Percentiles rank a stretch among this genome's conserved stretches.
Evolutionary conservation across 169 alveolate genomes (phyloP).

Genomic region (Gregarina niphandrodes): DNA sequence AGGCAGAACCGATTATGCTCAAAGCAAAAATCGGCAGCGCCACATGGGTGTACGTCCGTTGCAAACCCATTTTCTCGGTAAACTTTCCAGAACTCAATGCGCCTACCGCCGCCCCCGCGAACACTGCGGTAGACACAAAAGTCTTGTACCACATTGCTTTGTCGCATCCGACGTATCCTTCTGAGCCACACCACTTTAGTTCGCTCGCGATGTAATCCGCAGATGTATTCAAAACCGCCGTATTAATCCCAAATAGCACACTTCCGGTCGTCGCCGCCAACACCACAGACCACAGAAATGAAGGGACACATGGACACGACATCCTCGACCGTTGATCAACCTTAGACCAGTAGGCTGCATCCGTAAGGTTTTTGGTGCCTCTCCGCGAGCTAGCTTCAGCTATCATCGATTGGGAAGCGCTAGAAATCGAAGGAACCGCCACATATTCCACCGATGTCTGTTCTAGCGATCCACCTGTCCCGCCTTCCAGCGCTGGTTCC

Average conservation of each 20-base stretch:
- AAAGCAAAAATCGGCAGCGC: constrained; percentile 5
- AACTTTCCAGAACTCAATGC: constrained; percentile 11
- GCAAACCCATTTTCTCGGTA: constrained; percentile 5
- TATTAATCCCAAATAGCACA: constrained; percentile 18
- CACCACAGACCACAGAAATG: constrained; percentile 5
- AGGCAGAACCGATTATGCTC: constrained; percentile 12
- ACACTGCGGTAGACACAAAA: constrained; percentile 6
- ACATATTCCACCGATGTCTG: no score
- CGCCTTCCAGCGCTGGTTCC: no score
- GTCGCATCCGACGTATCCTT: constrained; percentile 7
- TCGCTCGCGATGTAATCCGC: constrained; percentile 12
- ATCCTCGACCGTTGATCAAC: no score
- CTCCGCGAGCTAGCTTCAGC: no score
- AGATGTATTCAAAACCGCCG: constrained; percentile 15
- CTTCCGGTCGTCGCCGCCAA: constrained; percentile 11
- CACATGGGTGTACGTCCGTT: constrained; percentile 6
- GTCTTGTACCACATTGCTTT: constrained; percentile 15
- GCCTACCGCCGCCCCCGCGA: constrained; percentile 14
- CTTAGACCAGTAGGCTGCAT: no score
- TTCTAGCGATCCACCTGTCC: no score
- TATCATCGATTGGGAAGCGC: no score
- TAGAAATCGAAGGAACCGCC: no score
- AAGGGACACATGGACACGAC: no score
- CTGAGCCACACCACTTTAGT: constrained; percentile 18
- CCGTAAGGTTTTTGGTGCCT: no score